Conservation (phyloP, 345 rosid species). For the Reutealis trisperma region DNA sequence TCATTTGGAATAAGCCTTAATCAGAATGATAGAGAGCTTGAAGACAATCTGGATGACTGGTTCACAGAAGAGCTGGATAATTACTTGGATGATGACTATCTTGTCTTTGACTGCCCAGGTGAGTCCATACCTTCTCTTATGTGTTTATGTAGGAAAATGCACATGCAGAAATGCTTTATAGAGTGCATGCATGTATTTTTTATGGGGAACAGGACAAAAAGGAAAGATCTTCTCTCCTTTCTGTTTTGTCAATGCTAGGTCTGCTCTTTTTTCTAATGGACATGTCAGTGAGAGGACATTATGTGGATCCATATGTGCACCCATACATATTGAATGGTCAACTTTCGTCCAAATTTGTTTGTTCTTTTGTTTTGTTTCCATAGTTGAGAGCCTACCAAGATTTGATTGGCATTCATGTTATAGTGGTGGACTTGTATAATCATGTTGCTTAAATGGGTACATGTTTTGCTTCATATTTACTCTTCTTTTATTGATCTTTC, state of each 20-base stretch:
- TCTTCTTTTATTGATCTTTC: not conserved
- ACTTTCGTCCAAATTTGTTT: not conserved
- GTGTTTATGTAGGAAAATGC: not conserved
- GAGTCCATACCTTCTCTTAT: conserved; percentile 26
- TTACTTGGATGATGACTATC: conserved; percentile 83
- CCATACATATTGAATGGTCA: not conserved
- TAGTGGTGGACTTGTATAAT: not conserved
- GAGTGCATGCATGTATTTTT: not conserved
- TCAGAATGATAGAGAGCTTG: conserved; percentile 59
- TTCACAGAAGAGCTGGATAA: conserved; percentile 83
- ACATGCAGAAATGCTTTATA: not conserved
- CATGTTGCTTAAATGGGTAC: not conserved
- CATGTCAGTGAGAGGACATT: not conserved
- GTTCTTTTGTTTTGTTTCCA: not conserved
- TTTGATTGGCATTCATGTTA: not conserved
- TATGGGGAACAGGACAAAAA: not conserved
- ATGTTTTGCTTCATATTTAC: not conserved
- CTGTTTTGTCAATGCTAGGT: not conserved
- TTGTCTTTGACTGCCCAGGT: conserved; percentile 97
- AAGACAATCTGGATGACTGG: conserved; percentile 82
- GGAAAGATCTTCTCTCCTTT: not conserved
- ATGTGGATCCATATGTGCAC: not conserved
- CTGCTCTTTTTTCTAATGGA: not conserved
- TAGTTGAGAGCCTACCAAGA: not conserved
- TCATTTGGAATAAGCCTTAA: conserved; percentile 45